Evolutionary conservation across 163 green algal genomes (phyloP).

Genomic region (Scenedesmus sp.): DNA sequence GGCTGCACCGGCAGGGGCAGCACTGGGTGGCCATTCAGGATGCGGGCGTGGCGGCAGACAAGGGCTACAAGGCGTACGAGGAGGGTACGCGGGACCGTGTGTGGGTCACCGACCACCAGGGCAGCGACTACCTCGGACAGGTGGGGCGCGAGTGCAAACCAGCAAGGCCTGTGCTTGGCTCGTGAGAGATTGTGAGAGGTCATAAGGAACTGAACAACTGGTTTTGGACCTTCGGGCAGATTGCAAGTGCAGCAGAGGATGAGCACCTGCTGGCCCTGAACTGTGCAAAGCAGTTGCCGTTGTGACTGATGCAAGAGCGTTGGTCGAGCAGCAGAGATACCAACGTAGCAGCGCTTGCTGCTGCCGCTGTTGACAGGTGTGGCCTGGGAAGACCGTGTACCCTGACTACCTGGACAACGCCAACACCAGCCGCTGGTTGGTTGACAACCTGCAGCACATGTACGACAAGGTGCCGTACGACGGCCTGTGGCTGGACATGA

Average conservation of each 20-base stretch:
- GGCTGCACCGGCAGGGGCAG: slow-evolving; percentile 69
- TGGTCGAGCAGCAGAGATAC: no score
- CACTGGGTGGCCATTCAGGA: slow-evolving; percentile 41
- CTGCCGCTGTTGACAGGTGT: neutral
- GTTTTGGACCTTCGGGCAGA: neutral
- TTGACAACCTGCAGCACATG: slow-evolving; percentile 20
- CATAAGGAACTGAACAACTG: no score
- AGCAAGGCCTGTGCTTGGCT: no score
- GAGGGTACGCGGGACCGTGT: slow-evolving; percentile 36
- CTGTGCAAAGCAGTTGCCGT: no score
- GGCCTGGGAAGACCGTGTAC: slow-evolving; percentile 37
- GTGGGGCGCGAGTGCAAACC: neutral
- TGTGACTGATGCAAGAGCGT: no score
- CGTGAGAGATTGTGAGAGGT: no score
- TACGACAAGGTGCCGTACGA: slow-evolving; percentile 34
- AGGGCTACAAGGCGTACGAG: slow-evolving; percentile 44
- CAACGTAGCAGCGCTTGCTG: neutral
- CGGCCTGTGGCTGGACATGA: slow-evolving; percentile 55
- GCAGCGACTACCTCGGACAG: slow-evolving; percentile 46
- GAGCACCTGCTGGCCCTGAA: no score
- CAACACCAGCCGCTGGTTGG: neutral
- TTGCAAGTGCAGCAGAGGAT: neutral
- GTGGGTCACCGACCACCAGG: slow-evolving; percentile 33
- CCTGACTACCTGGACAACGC: slow-evolving; percentile 41
- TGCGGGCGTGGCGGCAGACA: slow-evolving; percentile 17